Base-by-base conservation (phyloP, 768 basidiomycete species). In the Tephrocybe sp. region DNA sequence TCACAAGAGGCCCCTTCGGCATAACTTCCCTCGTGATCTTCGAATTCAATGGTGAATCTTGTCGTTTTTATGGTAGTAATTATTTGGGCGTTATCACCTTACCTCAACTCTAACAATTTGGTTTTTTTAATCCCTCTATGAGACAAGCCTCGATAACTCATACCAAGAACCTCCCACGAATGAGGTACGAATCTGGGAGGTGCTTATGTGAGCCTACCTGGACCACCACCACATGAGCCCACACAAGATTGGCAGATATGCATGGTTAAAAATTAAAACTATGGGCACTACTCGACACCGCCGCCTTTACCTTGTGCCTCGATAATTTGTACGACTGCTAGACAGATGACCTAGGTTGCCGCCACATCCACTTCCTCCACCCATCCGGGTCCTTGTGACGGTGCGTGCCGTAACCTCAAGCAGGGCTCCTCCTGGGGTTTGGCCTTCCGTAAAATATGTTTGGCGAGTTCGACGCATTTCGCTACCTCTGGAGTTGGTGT, bases 391-490 rank as follows among this genome's bases (percentile, higher is more conserved):
- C 33, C 33, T 29, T 5, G 15, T n/a, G 9, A 15, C 8, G 33
- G 10, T 47, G 45, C 12, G 9, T 47, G 34, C 12, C 36, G 23
- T 18, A 34, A n/a, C 33, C 33, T 34, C 33, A 34, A 34, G 13
- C 33, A 34, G 8, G 33, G 9, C 15, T 34, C 15, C 33, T 34
- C 8, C 9, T 15, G 33, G 15, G 8, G 49, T 10, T 33, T 4
- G 9, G 45, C 53, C 21, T 56, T 57, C 21, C 42, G 47, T 27
- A 57, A 1, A n/a, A 60, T 45, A 1, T 54, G 54, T 42, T 49
- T 57, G 5, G 56, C 56, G 9, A 45, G n/a, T 24, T 52, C 55
- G 30, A 56, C 50, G 43, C 42, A 51, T n/a, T 45, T 50, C 5
- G 52, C 30, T 4, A 48, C 25, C 4, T 50, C 30, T 38, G 19